These are phyloP conservation scores for Solanum neorickii DNA, from an alignment of 257 asterid genomes.

Conservation along the genomic window DNA sequence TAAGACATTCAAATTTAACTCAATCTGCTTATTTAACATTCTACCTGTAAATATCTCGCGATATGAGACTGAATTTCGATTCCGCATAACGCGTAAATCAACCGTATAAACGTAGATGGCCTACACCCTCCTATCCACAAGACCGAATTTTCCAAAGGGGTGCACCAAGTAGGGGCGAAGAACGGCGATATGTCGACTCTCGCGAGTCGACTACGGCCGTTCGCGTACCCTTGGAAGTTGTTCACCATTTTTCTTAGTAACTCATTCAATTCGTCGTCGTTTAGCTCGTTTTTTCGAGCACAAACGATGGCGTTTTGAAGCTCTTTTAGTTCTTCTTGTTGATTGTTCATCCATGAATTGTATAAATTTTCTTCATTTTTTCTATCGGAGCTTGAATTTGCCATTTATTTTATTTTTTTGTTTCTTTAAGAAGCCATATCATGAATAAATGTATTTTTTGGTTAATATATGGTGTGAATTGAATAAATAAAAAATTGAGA, in stretches of 20 bases:
- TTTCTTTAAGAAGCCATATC: neutral
- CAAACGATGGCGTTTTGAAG: neutral
- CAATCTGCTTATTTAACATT: neutral
- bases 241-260: neutral
- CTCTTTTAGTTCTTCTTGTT: neutral
- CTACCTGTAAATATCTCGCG: neutral
- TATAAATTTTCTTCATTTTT: neutral
- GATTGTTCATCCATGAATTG: neutral
- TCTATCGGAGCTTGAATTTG: neutral
- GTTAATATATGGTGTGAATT: neutral
- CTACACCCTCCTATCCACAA: slow-evolving; percentile 36
- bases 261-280: neutral
- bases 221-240: slow-evolving; percentile 10
- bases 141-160: slow-evolving; percentile 20
- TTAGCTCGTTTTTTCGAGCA: neutral
- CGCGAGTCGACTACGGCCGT: slow-evolving; percentile 1
- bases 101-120: slow-evolving; percentile 23
- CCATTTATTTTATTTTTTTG: neutral
- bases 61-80: slow-evolving; percentile 1
- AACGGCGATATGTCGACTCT: neutral
- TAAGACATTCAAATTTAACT: neutral
- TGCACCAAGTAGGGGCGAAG: slow-evolving; percentile 27
- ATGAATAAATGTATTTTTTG: neutral
- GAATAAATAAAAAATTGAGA: neutral
- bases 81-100: slow-evolving; percentile 12